Evolutionary conservation across 108 stramenopile genomes (phyloP), one percentile per base, ranked within the genome.

Genomic region (Cyclotella sp.): DNA sequence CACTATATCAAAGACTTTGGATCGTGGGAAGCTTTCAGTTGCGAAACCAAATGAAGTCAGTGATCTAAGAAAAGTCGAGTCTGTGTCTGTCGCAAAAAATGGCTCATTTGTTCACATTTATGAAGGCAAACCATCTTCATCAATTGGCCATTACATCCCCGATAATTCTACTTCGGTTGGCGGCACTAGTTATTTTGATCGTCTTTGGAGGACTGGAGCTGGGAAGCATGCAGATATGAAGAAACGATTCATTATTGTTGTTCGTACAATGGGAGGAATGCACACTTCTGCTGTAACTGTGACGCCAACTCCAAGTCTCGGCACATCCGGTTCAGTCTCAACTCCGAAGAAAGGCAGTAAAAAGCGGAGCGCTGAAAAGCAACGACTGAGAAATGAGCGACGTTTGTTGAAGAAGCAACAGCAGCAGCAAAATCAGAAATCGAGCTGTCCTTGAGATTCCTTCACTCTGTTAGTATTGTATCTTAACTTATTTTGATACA

Each of bases 141-240:
- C 55, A 1, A 89, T 93, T 67, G 90, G 91, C 12, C 89, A 95
- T 70, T 77, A 64, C 18, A 54, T 51, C 21, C 65, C 76, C 11
- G 29, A 59, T 42, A 42, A 70, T 24, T 18, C n/a, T 29, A 44
- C 27, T 27, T 39, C 26, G 14, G 45, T 52, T 27, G 67, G 74
- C 28, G 94, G 94, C 42, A 51, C 79, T 14, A 93, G 88, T 71
- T 95, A 92, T 79, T 95, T 95, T 83, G 94, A 95, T 75, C 85
- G 92, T 18, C 75, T 95, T 24, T 95, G 94, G 94, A 77, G 87
- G 73, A 89, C 86, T 49, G 92, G 92, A 16, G 94, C 87, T 55
- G 92, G 94, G 27, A 78, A 76, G 18, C 90, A 95, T 70, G 89
- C 94, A 12, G 88, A 93, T 46, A 61, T 65, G 73, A 86, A 61